A percentile compares a stretch with the other conserved stretches of the same genome.
phyloP scores from a whole-genome alignment of 352 stramenopile species.

The Globisporangium spinosum region DNA sequence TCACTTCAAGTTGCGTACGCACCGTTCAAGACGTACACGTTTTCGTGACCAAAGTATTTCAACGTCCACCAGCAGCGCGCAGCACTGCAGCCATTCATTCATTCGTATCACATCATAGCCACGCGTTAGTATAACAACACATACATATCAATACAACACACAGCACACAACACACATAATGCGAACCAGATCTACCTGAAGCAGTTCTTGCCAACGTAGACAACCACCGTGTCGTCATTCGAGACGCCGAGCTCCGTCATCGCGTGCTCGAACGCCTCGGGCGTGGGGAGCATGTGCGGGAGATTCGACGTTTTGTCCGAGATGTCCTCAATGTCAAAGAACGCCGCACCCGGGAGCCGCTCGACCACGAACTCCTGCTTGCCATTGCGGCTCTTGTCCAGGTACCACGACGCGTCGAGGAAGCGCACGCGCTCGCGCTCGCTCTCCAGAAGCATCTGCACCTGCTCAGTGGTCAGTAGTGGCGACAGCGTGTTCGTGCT shows the following conservation, averaged over 20 bases:
- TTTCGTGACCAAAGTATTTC: conserved; percentile 86
- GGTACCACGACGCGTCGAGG: conserved; percentile 80
- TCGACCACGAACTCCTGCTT: conserved; percentile 52
- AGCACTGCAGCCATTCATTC: conserved; percentile 29
- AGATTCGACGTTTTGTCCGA: conserved; percentile 64
- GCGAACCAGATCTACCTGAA: conserved; percentile 49
- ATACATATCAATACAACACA: background rate
- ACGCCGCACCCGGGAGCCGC: conserved; percentile 77
- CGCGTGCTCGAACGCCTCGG: conserved; percentile 58
- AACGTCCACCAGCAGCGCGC: conserved; percentile 89
- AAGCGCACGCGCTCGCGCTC: conserved; percentile 44
- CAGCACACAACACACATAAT: background rate
- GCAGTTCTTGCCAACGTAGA: conserved; percentile 81
- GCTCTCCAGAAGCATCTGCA: conserved; percentile 30
- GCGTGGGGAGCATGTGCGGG: conserved; percentile 82
- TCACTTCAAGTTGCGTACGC: background rate
- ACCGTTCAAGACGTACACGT: conserved; percentile 89
- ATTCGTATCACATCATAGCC: background rate
- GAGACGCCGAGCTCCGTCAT: conserved; percentile 65
- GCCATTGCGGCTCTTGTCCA: conserved; percentile 70
- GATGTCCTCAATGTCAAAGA: conserved; percentile 92
- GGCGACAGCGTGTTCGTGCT: conserved; percentile 25
- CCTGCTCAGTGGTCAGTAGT: conserved; percentile 55
- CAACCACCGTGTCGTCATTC: conserved; percentile 68
- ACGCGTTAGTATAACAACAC: background rate